Evolutionary conservation across 2,329 filamentous ascomycete species (phyloP).

Genomic region (Talaromyces sp.): DNA sequence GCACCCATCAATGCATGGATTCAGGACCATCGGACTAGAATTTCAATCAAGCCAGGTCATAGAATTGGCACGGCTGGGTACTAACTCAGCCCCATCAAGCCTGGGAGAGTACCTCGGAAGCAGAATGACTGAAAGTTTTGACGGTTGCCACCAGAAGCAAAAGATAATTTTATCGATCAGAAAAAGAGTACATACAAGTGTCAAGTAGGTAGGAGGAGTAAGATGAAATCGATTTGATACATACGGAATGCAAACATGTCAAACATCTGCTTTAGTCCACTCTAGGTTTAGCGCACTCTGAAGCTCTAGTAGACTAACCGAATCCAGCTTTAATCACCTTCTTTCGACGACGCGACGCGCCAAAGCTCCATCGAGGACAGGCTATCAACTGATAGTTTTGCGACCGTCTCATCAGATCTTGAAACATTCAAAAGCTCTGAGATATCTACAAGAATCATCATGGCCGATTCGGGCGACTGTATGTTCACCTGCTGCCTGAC

Average conservation of each 20-base stretch:
- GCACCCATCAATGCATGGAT: not conserved
- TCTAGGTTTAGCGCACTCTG: not conserved
- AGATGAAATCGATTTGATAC: too few species aligned
- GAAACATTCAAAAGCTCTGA: not conserved
- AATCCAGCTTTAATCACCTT: slow-evolving; percentile 14
- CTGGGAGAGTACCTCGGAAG: not conserved
- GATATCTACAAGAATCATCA: slow-evolving; percentile 8
- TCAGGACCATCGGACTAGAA: not conserved
- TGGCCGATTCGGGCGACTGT: slow-evolving; percentile 34
- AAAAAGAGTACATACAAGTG: not conserved
- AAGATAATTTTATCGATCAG: not conserved
- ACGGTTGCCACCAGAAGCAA: not conserved
- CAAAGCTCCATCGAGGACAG: not conserved
- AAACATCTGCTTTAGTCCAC: not conserved
- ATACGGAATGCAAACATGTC: not conserved
- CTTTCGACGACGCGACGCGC: slow-evolving; percentile 10
- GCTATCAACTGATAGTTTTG: not conserved
- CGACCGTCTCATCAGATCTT: not conserved
- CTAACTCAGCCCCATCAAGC: not conserved
- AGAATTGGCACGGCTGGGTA: not conserved
- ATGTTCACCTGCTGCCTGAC: slow-evolving; percentile 17
- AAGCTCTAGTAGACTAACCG: not conserved
- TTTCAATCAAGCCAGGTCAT: not conserved
- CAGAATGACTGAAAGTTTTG: not conserved
- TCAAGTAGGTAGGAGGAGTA: too few species aligned